Evolutionary conservation across 2,329 filamentous ascomycete genomes (phyloP).

Genomic region (Chalaropsis thielavioides): DNA sequence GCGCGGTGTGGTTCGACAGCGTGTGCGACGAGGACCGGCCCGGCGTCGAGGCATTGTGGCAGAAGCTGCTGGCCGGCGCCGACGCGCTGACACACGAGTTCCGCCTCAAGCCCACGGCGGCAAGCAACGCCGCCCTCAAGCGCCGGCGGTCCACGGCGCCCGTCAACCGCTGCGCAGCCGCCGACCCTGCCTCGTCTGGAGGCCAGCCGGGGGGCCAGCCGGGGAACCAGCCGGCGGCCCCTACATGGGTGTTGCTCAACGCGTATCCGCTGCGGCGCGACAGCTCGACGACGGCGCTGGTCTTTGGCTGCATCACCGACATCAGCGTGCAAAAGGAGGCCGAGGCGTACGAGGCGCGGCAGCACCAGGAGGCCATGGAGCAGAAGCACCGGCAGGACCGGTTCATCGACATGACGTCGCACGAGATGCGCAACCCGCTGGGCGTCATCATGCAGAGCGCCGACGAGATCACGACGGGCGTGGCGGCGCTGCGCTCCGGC

Average conservation of each 20-base stretch:
- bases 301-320: constrained; percentile 71
- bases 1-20: constrained; percentile 51
- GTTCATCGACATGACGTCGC: constrained; percentile 60
- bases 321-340: constrained; percentile 78
- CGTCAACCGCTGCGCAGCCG: too few relatives aligned
- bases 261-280: constrained; percentile 58
- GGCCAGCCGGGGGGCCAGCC: too few relatives aligned
- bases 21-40: constrained; percentile 52
- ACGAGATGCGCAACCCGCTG: constrained; percentile 65
- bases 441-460: constrained; percentile 63
- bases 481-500: constrained; percentile 30
- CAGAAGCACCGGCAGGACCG: constrained; percentile 59
- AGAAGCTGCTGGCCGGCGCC: constrained; percentile 44
- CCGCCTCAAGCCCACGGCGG: constrained; percentile 57
- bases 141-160: too few relatives aligned
- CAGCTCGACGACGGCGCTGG: constrained; percentile 51
- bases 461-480: constrained; percentile 49
- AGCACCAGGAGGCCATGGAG: constrained; percentile 68
- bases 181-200: too few relatives aligned
- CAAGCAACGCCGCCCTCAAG: constrained; percentile 22
- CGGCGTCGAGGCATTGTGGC: constrained; percentile 47
- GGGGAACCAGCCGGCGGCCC: background rate
- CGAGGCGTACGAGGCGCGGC: constrained; percentile 62
- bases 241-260: constrained; percentile 55
- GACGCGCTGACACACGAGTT: constrained; percentile 57